Conservation (phyloP, 768 basidiomycete species). For the Suillus hirtellus region DNA sequence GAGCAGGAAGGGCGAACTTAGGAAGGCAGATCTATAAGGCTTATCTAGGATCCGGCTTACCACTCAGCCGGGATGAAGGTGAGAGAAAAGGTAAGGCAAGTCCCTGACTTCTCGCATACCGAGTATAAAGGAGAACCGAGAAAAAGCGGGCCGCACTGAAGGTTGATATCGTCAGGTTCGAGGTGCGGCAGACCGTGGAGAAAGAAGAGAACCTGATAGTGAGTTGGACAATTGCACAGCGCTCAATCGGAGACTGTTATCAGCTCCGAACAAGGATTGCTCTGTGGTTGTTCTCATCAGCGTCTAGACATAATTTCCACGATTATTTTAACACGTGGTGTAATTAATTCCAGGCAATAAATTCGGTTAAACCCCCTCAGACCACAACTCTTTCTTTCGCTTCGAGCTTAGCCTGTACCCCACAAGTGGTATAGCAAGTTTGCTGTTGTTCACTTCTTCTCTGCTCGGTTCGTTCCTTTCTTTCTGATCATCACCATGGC, state of each 20-base stretch:
- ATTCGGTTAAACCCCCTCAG: conserved; percentile 18
- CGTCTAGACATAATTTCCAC: conserved; percentile 21
- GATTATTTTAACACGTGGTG: conserved; percentile 18
- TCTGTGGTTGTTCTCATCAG: neutral
- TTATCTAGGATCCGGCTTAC: conserved; percentile 8
- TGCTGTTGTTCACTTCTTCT: conserved; percentile 1
- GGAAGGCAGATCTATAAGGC: conserved; percentile 1
- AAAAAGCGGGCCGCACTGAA: neutral
- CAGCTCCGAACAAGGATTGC: neutral
- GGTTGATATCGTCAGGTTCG: neutral
- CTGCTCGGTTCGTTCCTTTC: conserved; percentile 8
- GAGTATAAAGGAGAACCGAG: neutral
- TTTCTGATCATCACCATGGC: conserved; percentile 47
- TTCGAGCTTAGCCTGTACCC: conserved; percentile 8
- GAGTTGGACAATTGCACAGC: neutral
- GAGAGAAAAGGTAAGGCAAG: conserved; percentile 6
- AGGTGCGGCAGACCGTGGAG: too few relatives aligned
- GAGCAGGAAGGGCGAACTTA: neutral
- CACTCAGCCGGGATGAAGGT: conserved; percentile 12
- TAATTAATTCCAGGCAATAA: conserved; percentile 20
- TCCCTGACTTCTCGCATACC: neutral
- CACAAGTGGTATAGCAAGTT: conserved; percentile 4
- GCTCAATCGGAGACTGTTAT: neutral
- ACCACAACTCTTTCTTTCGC: conserved; percentile 8
- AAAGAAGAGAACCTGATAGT: neutral